Evolutionary conservation across 2,329 filamentous ascomycete species (phyloP), one percentile per base, ranked within the genome.

Genomic region (Fusarium tanahbumbuense): DNA sequence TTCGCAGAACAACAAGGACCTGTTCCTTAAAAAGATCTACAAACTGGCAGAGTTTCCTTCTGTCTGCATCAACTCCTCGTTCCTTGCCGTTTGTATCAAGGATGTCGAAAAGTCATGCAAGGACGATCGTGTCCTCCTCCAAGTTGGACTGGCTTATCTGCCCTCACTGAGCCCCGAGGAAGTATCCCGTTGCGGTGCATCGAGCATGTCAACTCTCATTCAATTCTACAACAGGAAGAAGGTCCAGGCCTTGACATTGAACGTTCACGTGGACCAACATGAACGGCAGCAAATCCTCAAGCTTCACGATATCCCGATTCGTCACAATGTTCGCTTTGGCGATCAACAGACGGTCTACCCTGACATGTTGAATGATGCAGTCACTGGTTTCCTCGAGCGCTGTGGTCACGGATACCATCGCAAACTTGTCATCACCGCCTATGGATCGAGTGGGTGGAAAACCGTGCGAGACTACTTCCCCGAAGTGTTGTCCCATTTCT

Each of bases 91-190:
- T 11, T 9, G 34, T 16, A 37, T 37, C 18, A n/a, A 37, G 16
- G 9, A 37, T 10, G 23, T 25, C 23, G 23, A 25, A 25, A 25
- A 8, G 23, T 25, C 23, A 25, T 25, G 6, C 23, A 8, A 25
- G 23, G 23, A 25, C 23, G 23, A 64, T 27, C 69, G 60, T 12
- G 22, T 70, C 18, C 64, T 73, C 34, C 53, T 64, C 23, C 69
- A 73, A 32, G 69, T 73, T n/a, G 64, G 60, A 8, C 22, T 73
- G 2, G 64, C 67, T 12, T 68, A 66, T 53, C 28, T 59, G 5
- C 32, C 23, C 23, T 25, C 23, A 25, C 23, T 25, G 23, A 25
- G 8, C 23, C 23, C 23, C 2, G 23, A 25, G 23, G 23, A 25
- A 25, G 23, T 25, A 25, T 25, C 23, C 7, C 23, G 23, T 25